A percentile compares a stretch with the other conserved stretches of the same genome.
Evolutionary conservation across 2,329 filamentous ascomycete genomes (phyloP).

Genomic region (Lecanicillium sp.): DNA sequence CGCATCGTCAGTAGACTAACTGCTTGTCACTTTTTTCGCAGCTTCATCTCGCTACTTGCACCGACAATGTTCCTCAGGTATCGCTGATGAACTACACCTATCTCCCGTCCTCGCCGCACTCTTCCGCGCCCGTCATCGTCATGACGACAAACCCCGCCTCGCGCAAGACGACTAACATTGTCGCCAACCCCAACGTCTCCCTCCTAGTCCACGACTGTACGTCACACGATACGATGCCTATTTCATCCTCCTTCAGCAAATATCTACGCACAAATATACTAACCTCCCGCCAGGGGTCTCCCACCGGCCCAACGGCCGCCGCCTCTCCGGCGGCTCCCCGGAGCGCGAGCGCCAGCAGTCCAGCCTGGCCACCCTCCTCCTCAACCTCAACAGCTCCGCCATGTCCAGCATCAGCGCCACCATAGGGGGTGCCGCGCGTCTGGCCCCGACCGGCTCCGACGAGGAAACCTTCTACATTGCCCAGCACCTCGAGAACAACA

Average conservation of each 20-base stretch:
- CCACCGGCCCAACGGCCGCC: constrained; percentile 66
- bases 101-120: constrained; percentile 69
- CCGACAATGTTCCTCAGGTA: constrained; percentile 77
- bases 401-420: constrained; percentile 86
- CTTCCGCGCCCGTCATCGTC: constrained; percentile 74
- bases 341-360: constrained; percentile 57
- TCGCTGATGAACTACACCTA: constrained; percentile 99
- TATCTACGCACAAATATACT: too few species aligned
- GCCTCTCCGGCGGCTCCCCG: constrained; percentile 56
- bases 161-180: constrained; percentile 75
- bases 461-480: constrained; percentile 81
- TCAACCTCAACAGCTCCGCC: constrained; percentile 86
- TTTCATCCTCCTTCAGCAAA: too few species aligned
- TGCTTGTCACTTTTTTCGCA: constrained; percentile 30
- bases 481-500: constrained; percentile 86
- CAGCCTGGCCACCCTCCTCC: constrained; percentile 72
- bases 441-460: constrained; percentile 66
- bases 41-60: constrained; percentile 93
- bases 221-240: too few species aligned
- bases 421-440: constrained; percentile 78
- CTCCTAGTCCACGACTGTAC: constrained; percentile 90
- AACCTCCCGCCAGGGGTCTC: constrained; percentile 66
- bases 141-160: constrained; percentile 83
- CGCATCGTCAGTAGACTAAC: not conserved
- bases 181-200: constrained; percentile 79